Evolutionary conservation across 768 basidiomycete genomes (phyloP).

Genomic region (Boletus eberwhitei): DNA sequence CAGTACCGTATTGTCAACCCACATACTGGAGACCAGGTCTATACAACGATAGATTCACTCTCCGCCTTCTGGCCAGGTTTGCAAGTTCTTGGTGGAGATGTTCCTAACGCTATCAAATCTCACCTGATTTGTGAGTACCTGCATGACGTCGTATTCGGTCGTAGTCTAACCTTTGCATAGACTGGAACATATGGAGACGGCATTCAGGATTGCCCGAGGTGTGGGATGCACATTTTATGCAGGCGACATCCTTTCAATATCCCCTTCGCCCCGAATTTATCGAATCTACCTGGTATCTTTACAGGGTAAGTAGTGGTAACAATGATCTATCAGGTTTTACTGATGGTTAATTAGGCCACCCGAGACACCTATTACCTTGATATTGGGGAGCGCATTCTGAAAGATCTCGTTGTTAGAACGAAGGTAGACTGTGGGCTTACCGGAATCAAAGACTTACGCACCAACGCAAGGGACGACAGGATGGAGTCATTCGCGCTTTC

Average conservation of each 20-base stretch:
- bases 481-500: conserved; percentile 98
- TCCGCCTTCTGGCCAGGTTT: conserved; percentile 98
- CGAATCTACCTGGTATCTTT: conserved; percentile 96
- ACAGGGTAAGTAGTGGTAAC: conserved; percentile 52
- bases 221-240: conserved; percentile 74
- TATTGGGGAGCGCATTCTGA: conserved; percentile 80
- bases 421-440: conserved; percentile 86
- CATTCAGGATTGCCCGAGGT: conserved; percentile 90
- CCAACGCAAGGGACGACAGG: conserved; percentile 78
- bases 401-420: conserved; percentile 68
- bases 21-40: conserved; percentile 68
- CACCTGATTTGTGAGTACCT: conserved; percentile 75
- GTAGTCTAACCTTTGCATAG: conserved; percentile 35
- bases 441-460: conserved; percentile 75
- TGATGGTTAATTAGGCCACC: conserved; percentile 62
- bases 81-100: conserved; percentile 81
- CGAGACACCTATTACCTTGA: conserved; percentile 90
- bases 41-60: conserved; percentile 85
- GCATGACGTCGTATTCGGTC: neutral
- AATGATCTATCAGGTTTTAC: neutral
- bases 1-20: conserved; percentile 89
- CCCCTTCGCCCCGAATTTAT: conserved; percentile 89
- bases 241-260: conserved; percentile 74
- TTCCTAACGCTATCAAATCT: conserved; percentile 88
- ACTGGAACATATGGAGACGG: conserved; percentile 90